Evolutionary conservation across 2,329 filamentous ascomycete genomes (phyloP), one percentile per base, ranked within the genome.

Genomic region (Rhynchosporium agropyri): DNA sequence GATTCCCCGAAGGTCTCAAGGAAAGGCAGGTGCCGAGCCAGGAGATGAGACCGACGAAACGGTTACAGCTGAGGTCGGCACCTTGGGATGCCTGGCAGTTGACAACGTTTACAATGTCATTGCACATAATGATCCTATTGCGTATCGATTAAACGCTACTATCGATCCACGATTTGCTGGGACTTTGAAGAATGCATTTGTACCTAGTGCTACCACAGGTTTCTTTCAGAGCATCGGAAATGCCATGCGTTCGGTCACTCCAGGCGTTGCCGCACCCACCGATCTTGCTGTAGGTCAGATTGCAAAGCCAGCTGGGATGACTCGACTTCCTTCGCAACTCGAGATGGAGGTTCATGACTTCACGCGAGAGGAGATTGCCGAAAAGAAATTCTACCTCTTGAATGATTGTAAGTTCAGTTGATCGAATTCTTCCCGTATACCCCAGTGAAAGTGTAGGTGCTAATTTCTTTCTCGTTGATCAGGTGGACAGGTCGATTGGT

Each of bases 31-130:
- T 4, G 86, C 87, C 26, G 87, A 93, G 65, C 77, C 80, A 0
- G 83, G 83, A 20, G 88, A 92, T 67, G 76, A 77, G 26, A 77
- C 81, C 13, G 81, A 82, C 5, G 75, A 76, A 42, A 78, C 80
- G 6, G 84, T 98, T 38, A 89, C 89, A n/a, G 90, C 90, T n/a
- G 85, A 92, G 46, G 83, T 83, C 20, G 92, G 91, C 36, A 85
- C 81, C 5, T 97, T 96, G 74, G 95, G 95, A 20, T 98, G 95
- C 75, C 80, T 98, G 33, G 91, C 94, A 0, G 89, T 98, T 1
- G 92, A 98, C 77, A 99, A 98, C 74, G 84, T 99, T 62, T 99
- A 98, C 80, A 99, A 99, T 72, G 84, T 99, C 67, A 85, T 98
- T 73, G 84, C 74, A 45, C 82, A 81, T 65, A 83, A 87, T 69